phyloP scores from a whole-genome alignment of 2,329 filamentous ascomycete genomes.

The Neocatenulostroma microsporum region DNA sequence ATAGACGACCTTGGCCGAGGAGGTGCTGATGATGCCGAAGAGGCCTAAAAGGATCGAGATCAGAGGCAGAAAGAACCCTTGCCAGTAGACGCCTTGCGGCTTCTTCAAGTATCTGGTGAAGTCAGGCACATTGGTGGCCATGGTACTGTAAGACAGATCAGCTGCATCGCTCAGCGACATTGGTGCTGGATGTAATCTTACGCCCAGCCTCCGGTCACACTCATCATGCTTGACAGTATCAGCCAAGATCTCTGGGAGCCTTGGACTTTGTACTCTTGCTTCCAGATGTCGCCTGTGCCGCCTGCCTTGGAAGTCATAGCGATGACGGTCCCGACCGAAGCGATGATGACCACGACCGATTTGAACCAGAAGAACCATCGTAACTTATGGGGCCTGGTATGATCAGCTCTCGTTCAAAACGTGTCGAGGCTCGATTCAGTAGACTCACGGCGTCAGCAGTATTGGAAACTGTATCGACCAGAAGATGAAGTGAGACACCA shows the following conservation, averaged over 20 bases:
- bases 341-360: conserved; percentile 42
- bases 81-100: conserved; percentile 28
- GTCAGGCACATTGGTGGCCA: conserved; percentile 32
- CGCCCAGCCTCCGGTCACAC: conserved; percentile 23
- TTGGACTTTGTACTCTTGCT: conserved; percentile 22
- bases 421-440: conserved; percentile 31
- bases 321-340: conserved; percentile 44
- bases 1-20: conserved; percentile 47
- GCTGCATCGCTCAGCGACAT: not conserved
- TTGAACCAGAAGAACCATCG: conserved; percentile 23
- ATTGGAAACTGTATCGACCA: conserved; percentile 49
- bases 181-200: not conserved
- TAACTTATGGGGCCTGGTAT: conserved; percentile 1
- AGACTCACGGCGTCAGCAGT: conserved; percentile 38
- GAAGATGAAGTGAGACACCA: conserved; percentile 53
- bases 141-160: conserved; percentile 13
- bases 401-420: conserved; percentile 30
- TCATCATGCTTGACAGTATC: conserved; percentile 24
- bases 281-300: conserved; percentile 24
- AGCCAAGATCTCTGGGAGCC: conserved; percentile 22
- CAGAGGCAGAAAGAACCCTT: conserved; percentile 39
- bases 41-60: conserved; percentile 43
- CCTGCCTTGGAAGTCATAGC: conserved; percentile 23
- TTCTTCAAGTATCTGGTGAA: conserved; percentile 30
- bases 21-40: conserved; percentile 51